phyloP scores from a whole-genome alignment of 805 yeast genomes.

The Saturnispora zaruensis region DNA sequence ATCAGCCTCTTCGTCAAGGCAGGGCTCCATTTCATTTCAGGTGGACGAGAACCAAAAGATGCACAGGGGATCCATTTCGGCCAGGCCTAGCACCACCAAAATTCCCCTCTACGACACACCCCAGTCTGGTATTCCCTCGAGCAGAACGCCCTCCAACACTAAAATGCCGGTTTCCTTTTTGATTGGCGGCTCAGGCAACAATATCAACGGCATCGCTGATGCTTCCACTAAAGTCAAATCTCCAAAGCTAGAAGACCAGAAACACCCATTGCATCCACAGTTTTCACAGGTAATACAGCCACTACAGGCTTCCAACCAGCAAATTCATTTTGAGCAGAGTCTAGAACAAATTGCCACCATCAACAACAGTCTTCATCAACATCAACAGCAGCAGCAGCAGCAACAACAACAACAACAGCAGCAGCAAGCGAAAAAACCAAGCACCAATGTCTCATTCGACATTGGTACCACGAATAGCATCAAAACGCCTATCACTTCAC shows the following conservation, averaged over 20 bases:
- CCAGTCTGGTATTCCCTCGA: constrained; percentile 22
- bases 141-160: constrained; percentile 23
- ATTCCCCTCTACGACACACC: constrained; percentile 19
- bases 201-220: not conserved
- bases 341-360: not conserved
- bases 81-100: constrained; percentile 39
- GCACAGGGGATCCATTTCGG: constrained; percentile 51
- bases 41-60: constrained; percentile 31
- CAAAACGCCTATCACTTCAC: constrained; percentile 7
- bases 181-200: not conserved
- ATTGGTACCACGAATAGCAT: not conserved
- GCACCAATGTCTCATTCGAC: constrained; percentile 4
- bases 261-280: not conserved
- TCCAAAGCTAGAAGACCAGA: not conserved
- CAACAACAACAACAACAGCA: not conserved
- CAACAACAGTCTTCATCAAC: not conserved
- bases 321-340: not conserved
- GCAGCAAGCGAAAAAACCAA: not conserved
- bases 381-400: not conserved
- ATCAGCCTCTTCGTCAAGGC: constrained; percentile 9
- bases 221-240: not conserved
- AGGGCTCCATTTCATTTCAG: constrained; percentile 37
- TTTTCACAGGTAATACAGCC: not conserved
- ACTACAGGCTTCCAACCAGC: not conserved
- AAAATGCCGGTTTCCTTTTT: constrained; percentile 6